Evolutionary conservation across 805 yeast species (phyloP).

Genomic region (Yamadazyma kitorensis): DNA sequence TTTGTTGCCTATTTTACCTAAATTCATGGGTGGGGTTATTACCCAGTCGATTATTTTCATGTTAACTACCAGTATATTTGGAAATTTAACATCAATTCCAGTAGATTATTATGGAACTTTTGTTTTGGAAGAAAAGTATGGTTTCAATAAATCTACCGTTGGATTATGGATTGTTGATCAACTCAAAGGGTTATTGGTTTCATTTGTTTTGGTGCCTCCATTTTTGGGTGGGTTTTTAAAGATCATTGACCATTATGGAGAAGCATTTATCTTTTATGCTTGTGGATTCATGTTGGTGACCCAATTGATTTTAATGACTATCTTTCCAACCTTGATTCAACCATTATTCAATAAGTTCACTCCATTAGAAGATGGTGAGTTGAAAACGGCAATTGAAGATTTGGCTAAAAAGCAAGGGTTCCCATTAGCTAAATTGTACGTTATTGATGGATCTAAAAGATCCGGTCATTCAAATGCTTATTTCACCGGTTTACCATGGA

Average conservation of each 20-base stretch:
- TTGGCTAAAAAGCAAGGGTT: conserved; percentile 74
- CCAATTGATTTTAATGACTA: conserved; percentile 70
- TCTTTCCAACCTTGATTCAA: conserved; percentile 82
- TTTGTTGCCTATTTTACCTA: conserved; percentile 41
- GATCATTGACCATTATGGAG: conserved; percentile 78
- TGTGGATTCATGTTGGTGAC: conserved; percentile 68
- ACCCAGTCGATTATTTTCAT: conserved; percentile 68
- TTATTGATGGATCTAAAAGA: conserved; percentile 95
- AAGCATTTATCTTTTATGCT: conserved; percentile 75
- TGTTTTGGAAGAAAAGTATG: conserved; percentile 87
- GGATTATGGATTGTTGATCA: conserved; percentile 71
- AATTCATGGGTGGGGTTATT: conserved; percentile 52
- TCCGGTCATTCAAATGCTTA: conserved; percentile 97
- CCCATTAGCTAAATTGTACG: conserved; percentile 84
- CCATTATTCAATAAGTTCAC: conserved; percentile 91
- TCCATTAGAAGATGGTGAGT: conserved; percentile 87
- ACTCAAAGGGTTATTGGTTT: conserved; percentile 56
- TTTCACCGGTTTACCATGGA: conserved; percentile 95
- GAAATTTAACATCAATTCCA: conserved; percentile 62
- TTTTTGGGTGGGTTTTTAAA: conserved; percentile 71
- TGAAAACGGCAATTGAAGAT: conserved; percentile 75
- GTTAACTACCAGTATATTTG: conserved; percentile 48
- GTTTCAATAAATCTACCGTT: conserved; percentile 84
- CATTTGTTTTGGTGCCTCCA: conserved; percentile 65
- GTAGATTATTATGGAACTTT: conserved; percentile 72